Base-by-base conservation (phyloP, 164 flowering plant species). In the Akebia trifoliata region DNA sequence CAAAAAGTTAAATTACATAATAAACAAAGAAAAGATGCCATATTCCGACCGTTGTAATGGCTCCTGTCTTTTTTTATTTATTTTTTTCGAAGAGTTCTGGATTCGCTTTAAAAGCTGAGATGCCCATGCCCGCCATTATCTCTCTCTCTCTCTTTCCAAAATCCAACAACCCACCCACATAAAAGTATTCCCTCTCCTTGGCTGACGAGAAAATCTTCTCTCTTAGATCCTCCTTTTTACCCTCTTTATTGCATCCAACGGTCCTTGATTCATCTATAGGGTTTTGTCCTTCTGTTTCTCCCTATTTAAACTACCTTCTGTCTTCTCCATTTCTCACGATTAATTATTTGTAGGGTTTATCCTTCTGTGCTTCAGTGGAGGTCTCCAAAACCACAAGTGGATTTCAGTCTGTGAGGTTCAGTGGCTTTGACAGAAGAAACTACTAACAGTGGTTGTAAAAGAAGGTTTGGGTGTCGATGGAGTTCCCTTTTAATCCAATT, bases 401-500 rank as follows among this genome's bases (percentile, higher is more conserved):
- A n/a, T n/a, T n/a, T n/a, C n/a, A n/a, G n/a, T n/a, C n/a, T n/a
- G n/a, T n/a, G n/a, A n/a, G n/a, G n/a, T n/a, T n/a, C n/a, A n/a
- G n/a, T n/a, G n/a, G n/a, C n/a, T n/a, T n/a, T n/a, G n/a, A n/a
- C n/a, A n/a, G n/a, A n/a, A n/a, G 20, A 11, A 40, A 17, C 6
- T 24, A 39, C 24, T 28, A 39, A 31, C 12, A 35, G 43, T 30
- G 51, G 44, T 56, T n/a, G n/a, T n/a, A n/a, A n/a, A n/a, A n/a
- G 12, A 21, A 5, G 28, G 22, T 34, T 36, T 34, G 57, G 44
- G 57, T 52, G 6, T n/a, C n/a, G 28, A 52, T 26, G 53, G 63
- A 45, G 69, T 63, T 65, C 62, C 63, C 69, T 59, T n/a, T 54
- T 31, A 21, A 17, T 66, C 69, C 69, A 66, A 60, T 15, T 20